Conservation (phyloP, 441 rosid genomes). For the Croton setiger region DNA sequence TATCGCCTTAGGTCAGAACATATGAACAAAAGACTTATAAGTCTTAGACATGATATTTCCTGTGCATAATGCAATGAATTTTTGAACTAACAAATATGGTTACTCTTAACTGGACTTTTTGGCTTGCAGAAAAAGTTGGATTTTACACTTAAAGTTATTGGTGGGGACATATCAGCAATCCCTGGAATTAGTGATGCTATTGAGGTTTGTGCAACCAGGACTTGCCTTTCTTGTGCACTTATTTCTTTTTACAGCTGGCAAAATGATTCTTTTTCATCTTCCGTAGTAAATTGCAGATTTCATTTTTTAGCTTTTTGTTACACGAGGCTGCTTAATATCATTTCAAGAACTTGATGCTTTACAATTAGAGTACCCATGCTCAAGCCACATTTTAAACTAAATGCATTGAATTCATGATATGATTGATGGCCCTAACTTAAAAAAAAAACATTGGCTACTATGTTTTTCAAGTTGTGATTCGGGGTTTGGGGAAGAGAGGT, state of each 20-base stretch:
- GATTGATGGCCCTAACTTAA: background rate
- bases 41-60: background rate
- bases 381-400: background rate
- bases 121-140: constrained; percentile 67
- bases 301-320: background rate
- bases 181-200: constrained; percentile 89
- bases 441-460: background rate
- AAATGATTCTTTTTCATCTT: background rate
- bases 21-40: background rate
- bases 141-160: constrained; percentile 76
- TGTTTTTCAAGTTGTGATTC: background rate
- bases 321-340: background rate
- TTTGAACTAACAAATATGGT: background rate
- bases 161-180: constrained; percentile 81
- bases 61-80: background rate
- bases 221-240: constrained; percentile 1
- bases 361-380: background rate
- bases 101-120: constrained; percentile 7
- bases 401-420: background rate
- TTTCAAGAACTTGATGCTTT: background rate
- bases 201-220: constrained; percentile 48
- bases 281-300: background rate
- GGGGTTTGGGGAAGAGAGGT: background rate
- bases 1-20: too few relatives aligned
- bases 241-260: background rate